Evolutionary conservation across 192 early-diverging fungal genomes (phyloP).

Genomic region (Linderina pennispora): DNA sequence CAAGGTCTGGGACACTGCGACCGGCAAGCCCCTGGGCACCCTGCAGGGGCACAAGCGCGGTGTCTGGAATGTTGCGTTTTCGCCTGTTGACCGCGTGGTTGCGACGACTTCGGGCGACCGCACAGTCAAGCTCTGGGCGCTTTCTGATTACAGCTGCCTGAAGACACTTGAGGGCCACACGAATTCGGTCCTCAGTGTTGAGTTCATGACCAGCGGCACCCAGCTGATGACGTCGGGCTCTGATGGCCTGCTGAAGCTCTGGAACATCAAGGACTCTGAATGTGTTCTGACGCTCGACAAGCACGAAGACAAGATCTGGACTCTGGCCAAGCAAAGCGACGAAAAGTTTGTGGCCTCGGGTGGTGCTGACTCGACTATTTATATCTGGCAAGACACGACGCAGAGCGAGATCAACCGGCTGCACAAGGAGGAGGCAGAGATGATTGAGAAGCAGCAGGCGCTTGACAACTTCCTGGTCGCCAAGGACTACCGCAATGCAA

Average conservation of each 20-base stretch:
- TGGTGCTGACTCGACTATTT: constrained; percentile 84
- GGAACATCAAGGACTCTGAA: constrained; percentile 87
- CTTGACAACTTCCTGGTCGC: constrained; percentile 76
- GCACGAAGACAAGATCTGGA: constrained; percentile 96
- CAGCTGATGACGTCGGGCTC: constrained; percentile 85
- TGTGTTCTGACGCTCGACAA: constrained; percentile 90
- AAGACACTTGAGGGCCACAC: constrained; percentile 97
- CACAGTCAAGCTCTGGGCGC: constrained; percentile 91
- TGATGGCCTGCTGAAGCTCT: constrained; percentile 96
- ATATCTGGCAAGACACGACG: constrained; percentile 92
- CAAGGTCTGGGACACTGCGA: constrained; percentile 83
- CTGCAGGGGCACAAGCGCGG: constrained; percentile 92
- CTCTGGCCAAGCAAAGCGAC: constrained; percentile 65
- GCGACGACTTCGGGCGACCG: constrained; percentile 91
- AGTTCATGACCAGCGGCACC: constrained; percentile 79
- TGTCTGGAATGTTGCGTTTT: constrained; percentile 90
- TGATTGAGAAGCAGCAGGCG: constrained; percentile 86
- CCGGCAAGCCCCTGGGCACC: constrained; percentile 71
- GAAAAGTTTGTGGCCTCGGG: constrained; percentile 76
- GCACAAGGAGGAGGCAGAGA: constrained; percentile 53
- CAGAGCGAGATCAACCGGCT: constrained; percentile 72
- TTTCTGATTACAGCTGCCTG: constrained; percentile 82
- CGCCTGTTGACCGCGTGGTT: constrained; percentile 91
- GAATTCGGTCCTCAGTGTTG: constrained; percentile 85
- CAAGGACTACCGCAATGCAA: constrained; percentile 91